Evolutionary conservation across 1,139 yeast genomes (phyloP).

Genomic region (Eremothecium sinecaudum): DNA sequence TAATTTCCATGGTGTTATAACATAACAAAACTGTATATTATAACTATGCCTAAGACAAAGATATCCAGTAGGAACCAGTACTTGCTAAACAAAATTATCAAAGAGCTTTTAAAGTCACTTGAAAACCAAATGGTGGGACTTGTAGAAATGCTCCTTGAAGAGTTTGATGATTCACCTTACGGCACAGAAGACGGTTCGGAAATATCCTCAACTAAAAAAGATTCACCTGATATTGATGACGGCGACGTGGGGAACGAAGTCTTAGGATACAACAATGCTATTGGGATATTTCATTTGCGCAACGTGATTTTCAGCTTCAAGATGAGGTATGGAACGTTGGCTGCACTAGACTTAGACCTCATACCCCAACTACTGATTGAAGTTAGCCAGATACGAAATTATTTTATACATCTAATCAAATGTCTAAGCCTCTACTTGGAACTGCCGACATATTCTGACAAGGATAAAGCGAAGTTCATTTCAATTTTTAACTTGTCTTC

Average conservation of each 20-base stretch:
- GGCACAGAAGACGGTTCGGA: background rate
- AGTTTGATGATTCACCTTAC: conserved; percentile 22
- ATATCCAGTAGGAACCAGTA: conserved; percentile 13
- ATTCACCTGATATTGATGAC: too few relatives aligned
- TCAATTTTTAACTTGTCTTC: background rate
- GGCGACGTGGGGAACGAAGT: background rate
- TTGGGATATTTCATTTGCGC: conserved; percentile 2
- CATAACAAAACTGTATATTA: too few relatives aligned
- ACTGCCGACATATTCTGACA: background rate
- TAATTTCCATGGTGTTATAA: too few relatives aligned
- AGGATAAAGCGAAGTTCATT: background rate
- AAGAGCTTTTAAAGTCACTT: conserved; percentile 12
- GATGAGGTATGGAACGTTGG: too few relatives aligned
- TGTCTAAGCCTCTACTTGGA: conserved; percentile 1
- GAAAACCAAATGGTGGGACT: conserved; percentile 17
- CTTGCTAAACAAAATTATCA: conserved; percentile 14
- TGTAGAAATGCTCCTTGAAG: conserved; percentile 20
- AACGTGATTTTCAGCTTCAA: background rate
- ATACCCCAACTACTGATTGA: background rate
- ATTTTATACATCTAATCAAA: background rate
- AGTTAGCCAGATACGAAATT: background rate
- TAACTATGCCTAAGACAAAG: too few relatives aligned
- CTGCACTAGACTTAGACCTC: background rate
- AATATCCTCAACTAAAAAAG: background rate
- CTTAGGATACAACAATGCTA: conserved; percentile 1